phyloP scores from a whole-genome alignment of 805 yeast species.

The Komagataella pseudopastoris region DNA sequence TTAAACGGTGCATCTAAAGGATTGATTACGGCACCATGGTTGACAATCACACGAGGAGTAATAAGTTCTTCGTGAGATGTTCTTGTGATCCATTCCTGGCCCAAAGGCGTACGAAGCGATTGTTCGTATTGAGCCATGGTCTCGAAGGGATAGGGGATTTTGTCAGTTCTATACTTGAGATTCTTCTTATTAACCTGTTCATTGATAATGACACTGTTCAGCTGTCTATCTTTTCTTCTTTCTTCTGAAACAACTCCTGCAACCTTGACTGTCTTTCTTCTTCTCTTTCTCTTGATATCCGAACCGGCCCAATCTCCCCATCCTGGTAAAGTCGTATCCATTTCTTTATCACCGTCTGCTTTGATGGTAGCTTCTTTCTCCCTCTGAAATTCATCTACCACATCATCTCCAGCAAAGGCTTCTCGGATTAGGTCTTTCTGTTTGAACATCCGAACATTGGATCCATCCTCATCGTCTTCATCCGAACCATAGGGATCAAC shows the following conservation, averaged over 20 bases:
- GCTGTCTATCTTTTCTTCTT: conserved; percentile 64
- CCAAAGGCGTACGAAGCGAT: conserved; percentile 88
- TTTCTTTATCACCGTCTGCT: conserved; percentile 81
- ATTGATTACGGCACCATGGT: conserved; percentile 82
- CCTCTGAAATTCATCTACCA: conserved; percentile 60
- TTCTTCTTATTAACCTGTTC: conserved; percentile 79
- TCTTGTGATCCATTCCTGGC: conserved; percentile 91
- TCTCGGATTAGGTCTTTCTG: conserved; percentile 75
- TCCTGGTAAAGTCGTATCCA: conserved; percentile 82
- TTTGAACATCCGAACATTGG: conserved; percentile 42
- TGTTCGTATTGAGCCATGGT: conserved; percentile 90
- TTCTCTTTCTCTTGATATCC: conserved; percentile 32
- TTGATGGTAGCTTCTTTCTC: conserved; percentile 57
- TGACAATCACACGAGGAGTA: conserved; percentile 78
- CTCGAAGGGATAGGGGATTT: conserved; percentile 94
- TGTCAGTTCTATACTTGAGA: conserved; percentile 70
- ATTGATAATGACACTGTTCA: conserved; percentile 77
- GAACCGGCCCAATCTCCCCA: conserved; percentile 98
- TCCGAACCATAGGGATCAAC: conserved; percentile 29
- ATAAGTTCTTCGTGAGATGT: conserved; percentile 78
- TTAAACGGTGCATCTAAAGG: conserved; percentile 83
- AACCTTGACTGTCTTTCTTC: conserved; percentile 54
- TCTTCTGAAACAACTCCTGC: conserved; percentile 65
- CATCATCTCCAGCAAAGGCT: conserved; percentile 98
- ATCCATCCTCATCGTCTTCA: conserved; percentile 30